Evolutionary conservation across 1,284 basidiomycete species (phyloP), one percentile per base, ranked within the genome.

Genomic region (Marasmius sp.): DNA sequence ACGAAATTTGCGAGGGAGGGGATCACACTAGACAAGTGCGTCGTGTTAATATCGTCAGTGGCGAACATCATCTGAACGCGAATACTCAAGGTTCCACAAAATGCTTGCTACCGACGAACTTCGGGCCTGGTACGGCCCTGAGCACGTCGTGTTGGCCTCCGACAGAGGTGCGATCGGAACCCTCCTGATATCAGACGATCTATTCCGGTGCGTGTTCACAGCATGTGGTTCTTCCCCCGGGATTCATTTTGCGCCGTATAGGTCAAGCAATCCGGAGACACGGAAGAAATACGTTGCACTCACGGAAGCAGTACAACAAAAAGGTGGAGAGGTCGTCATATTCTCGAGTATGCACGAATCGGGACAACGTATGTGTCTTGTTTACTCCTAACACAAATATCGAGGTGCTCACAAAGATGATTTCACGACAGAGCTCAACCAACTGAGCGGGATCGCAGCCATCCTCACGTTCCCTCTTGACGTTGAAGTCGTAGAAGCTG

Each of bases 311-410:
- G 95, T 98, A 16, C 87, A 92, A 65, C 83, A 87, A 54, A 94
- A 92, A 66, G 94, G 95, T 36, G 97, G 91, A 43, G 95, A 98
- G 72, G 95, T 95, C 5, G 80, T 98, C 51, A 95, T 98, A 67
- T 99, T 99, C 75, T 97, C 95, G 7, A 97, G 94, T 69, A 98
- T 99, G 97, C 97, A 99, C 74, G 97, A 99, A 75, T 94, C 93
- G 33, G 97, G 97, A 27, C 93, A 97, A 81, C 94, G 93, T 95
- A 71, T 91, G 54, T 56, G 34, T 60, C n/a, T 6, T 38, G 41
- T 22, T 20, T 59, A 6, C 49, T n/a, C 47, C 22, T 41, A 18
- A 10, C 37, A 37, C 6, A 38, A 39, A 47, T 59, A 45, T 48
- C 36, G 50, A 38, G 52, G 18, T 33, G 14, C 22, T 64, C 6